Evolutionary conservation across 2,329 filamentous ascomycete genomes (phyloP).

Genomic region (Xylariaceae sp.): DNA sequence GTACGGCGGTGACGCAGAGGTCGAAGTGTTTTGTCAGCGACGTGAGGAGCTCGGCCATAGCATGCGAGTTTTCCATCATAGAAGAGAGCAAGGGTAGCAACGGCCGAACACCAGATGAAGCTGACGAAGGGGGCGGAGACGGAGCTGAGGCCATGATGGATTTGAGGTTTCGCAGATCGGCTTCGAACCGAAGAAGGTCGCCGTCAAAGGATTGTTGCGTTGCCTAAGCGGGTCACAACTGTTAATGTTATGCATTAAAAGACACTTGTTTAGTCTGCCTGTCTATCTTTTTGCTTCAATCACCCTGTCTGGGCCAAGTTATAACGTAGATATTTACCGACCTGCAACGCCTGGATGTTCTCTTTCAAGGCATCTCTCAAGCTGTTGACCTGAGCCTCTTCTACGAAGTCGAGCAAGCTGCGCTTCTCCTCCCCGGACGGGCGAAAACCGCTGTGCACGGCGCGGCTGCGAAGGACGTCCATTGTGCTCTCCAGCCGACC

Average conservation of each 20-base stretch:
- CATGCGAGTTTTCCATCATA: constrained; percentile 69
- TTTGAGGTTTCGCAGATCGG: constrained; percentile 62
- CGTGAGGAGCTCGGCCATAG: constrained; percentile 75
- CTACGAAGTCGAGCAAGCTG: constrained; percentile 69
- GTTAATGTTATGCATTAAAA: background rate
- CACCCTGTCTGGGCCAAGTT: background rate
- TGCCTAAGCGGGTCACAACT: constrained; percentile 36
- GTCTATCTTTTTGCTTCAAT: background rate
- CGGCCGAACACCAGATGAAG: constrained; percentile 34
- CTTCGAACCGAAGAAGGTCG: constrained; percentile 69
- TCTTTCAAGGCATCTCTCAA: constrained; percentile 63
- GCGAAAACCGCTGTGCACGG: constrained; percentile 59
- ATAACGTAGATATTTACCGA: constrained; percentile 29
- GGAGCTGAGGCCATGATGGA: constrained; percentile 46
- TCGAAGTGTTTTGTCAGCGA: constrained; percentile 86
- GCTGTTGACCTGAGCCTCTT: constrained; percentile 62
- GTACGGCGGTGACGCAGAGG: constrained; percentile 83
- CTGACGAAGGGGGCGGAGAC: constrained; percentile 31
- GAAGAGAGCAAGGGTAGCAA: constrained; percentile 52
- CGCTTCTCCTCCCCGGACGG: constrained; percentile 53
- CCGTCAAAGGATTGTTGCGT: constrained; percentile 70
- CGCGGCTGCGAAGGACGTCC: constrained; percentile 55
- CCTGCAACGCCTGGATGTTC: constrained; percentile 66
- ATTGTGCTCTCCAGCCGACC: constrained; percentile 61
- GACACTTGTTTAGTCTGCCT: background rate